Base-by-base conservation (phyloP, 2,329 filamentous ascomycete species). In the Penicillium sp. region DNA sequence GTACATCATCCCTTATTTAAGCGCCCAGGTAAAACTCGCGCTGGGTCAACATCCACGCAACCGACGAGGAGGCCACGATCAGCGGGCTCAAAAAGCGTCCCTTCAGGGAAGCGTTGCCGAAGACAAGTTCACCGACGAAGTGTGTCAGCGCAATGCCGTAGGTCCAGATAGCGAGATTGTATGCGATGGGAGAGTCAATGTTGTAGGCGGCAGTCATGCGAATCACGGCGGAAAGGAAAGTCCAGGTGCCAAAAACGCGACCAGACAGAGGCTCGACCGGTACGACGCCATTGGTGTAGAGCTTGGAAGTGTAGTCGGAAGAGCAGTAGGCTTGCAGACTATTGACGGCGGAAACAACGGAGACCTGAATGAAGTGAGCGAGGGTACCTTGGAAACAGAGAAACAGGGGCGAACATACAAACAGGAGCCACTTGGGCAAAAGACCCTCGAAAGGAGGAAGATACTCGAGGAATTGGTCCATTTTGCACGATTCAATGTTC, bases 201-300 rank as follows among this genome's bases (percentile, higher is more conserved):
- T 94, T 77, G 72, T 94, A 95, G 27, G 87, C 87, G 4, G 88
- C 87, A 64, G 94, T 94, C 56, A 89, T 73, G 42, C 90, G 81
- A 36, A 95, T 78, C 41, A 95, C 73, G 48, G 82, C 80, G 5
- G 86, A 84, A 48, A 95, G 75, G 47, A 91, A 77, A 0, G 90
- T 94, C 84, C 89, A 96, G 24, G 87, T 93, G 44, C 86, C 89
- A 67, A 95, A 95, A 16, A 88, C 82, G 54, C 88, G 84, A 22
- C 84, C 84, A 9, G 83, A 84, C 24, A 95, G 80, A 4, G 85
- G 81, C 5, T 87, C 90, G 46, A 88, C 80, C 69, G 68, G 77
- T 49, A 73, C 70, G 26, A 66, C 58, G 41, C 81, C 81, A 56
- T 75, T 66, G 23, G 73, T 68, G 62, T 97, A 98, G 63, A 97